Percentiles rank a stretch among this genome's conserved stretches.
Evolutionary conservation across 768 basidiomycete genomes (phyloP).

Genomic region (Boletus sp.): DNA sequence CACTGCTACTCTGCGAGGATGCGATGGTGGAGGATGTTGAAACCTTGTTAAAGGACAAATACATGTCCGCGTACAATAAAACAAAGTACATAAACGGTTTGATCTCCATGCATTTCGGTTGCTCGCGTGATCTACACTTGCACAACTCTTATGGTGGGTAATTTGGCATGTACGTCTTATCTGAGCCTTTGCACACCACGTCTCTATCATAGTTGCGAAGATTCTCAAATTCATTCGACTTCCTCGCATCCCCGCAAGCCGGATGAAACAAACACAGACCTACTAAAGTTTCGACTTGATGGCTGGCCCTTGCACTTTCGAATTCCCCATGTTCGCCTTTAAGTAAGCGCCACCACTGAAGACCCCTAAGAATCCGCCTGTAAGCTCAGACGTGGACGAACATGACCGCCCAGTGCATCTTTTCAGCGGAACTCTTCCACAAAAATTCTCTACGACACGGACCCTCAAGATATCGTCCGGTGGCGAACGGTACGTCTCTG

Average conservation of each 20-base stretch:
- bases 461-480: neutral
- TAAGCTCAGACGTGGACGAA: neutral
- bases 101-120: too few species aligned
- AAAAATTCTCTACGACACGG: neutral
- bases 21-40: neutral
- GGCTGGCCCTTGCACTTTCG: too few species aligned
- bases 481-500: neutral
- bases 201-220: too few species aligned
- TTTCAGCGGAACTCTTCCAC: neutral
- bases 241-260: too few species aligned
- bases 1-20: neutral
- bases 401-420: neutral
- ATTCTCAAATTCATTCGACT: too few species aligned
- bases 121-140: too few species aligned
- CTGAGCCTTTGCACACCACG: too few species aligned
- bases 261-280: too few species aligned
- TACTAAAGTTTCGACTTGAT: neutral
- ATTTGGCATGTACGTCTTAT: too few species aligned
- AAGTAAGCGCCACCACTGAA: neutral
- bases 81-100: neutral
- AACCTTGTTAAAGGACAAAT: constrained; percentile 2
- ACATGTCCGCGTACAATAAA: constrained; percentile 14
- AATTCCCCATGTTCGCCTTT: too few species aligned
- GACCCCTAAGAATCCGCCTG: neutral
- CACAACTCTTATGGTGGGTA: too few species aligned